Base-by-base conservation (phyloP, 2,329 filamentous ascomycete species). In the Aspergillus intermedius region DNA sequence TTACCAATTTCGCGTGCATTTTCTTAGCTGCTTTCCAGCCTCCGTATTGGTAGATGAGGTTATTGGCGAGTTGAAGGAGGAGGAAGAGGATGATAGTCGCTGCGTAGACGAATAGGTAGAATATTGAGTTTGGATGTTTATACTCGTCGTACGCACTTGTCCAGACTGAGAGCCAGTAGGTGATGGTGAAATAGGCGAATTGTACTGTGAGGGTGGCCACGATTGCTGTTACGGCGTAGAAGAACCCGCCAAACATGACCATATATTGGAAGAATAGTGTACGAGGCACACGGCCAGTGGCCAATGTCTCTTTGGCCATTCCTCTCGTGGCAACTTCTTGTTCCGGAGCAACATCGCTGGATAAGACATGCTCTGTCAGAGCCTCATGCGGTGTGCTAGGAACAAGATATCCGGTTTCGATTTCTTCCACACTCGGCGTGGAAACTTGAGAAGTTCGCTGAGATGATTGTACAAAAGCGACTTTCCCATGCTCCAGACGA, bases 1-100 rank as follows among this genome's bases (percentile, higher is more conserved):
- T 67, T 41, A 81, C 75, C 45, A 82, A 75, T 45, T 73, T 72
- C 12, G 70, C 69, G 63, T 82, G 79, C 40, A 82, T 71, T 30
- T 63, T 70, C 28, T 71, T 70, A 1, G 78, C 79, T 2, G 79
- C 79, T n/a, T 69, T 66, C 79, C 79, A 82, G 5, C 75, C 74
- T 17, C 79, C 79, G 55, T 74, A 75, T 57, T 78, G 77, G 55
- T 78, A 81, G 25, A 74, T 64, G 3, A 64, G 44, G 30, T 57
- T 54, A 44, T 60, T 61, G 12, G 50, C 42, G 13, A 62, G 48
- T 35, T 62, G 58, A 10, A 64, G 41, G 1, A 55, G 12, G 3
- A 62, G 51, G 42, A 60, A 63, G 0, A 67, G 58, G 7, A 77
- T 52, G 1, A 73, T 74, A 42, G 78, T 65, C 2, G 61, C 68